Percentiles rank a stretch among this genome's conserved stretches.
phyloP scores from a whole-genome alignment of 345 rosid genomes.

The Erodium maritimum region DNA sequence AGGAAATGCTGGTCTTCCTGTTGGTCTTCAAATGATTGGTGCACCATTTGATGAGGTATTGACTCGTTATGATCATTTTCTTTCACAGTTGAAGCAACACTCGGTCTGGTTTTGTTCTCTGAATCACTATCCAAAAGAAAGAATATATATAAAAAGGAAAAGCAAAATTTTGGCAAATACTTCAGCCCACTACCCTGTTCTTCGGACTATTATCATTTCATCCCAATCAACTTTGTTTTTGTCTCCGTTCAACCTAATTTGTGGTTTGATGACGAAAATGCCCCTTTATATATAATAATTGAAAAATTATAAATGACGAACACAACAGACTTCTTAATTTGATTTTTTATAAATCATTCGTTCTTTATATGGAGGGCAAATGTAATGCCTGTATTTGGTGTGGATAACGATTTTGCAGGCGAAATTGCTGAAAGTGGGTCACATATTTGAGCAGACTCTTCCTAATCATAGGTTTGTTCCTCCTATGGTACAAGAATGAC shows the following conservation, averaged over 20 bases:
- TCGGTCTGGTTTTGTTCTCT: not conserved
- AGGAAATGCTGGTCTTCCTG: conserved; percentile 61
- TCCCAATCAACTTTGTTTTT: too few species aligned
- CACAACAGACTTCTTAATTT: too few species aligned
- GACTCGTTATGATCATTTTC: not conserved
- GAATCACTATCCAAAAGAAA: not conserved
- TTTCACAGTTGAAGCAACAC: not conserved
- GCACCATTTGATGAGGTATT: conserved; percentile 80
- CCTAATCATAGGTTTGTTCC: conserved; percentile 57
- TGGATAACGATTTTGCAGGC: conserved; percentile 28
- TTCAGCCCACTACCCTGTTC: too few species aligned
- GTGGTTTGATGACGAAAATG: too few species aligned
- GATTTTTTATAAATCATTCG: too few species aligned
- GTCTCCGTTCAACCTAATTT: too few species aligned
- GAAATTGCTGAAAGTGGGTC: conserved; percentile 62
- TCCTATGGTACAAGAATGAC: conserved; percentile 27
- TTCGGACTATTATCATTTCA: too few species aligned
- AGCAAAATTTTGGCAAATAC: too few species aligned
- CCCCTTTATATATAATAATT: too few species aligned
- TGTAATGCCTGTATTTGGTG: too few species aligned
- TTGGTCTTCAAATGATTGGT: conserved; percentile 93
- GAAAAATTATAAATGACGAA: too few species aligned
- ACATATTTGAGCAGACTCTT: conserved; percentile 87
- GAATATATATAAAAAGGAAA: not conserved
- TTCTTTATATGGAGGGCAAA: too few species aligned